Evolutionary conservation across 805 yeast genomes (phyloP).

Genomic region (Candida parachauliodes): DNA sequence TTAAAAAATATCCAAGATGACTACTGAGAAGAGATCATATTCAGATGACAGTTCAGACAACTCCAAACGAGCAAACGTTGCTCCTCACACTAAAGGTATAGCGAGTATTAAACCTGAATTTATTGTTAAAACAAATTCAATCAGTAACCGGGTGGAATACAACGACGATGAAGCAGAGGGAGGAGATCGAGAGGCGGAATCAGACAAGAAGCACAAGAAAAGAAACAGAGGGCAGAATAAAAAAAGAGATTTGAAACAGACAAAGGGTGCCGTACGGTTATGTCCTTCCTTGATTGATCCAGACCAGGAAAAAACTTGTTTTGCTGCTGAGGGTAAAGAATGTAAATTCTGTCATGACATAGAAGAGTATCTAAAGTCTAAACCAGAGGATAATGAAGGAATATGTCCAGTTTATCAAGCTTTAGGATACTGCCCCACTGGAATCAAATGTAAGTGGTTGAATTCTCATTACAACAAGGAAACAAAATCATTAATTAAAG

Average conservation of each 20-base stretch:
- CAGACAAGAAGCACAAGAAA: conserved; percentile 28
- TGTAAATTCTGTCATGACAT: conserved; percentile 82
- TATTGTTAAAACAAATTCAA: conserved; percentile 43
- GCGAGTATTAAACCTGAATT: conserved; percentile 77
- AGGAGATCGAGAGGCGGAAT: conserved; percentile 36
- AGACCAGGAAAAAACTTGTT: conserved; percentile 44
- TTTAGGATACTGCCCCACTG: conserved; percentile 88
- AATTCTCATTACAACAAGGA: conserved; percentile 59
- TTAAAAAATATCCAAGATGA: neutral
- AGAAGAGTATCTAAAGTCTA: conserved; percentile 55
- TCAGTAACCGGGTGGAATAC: conserved; percentile 27
- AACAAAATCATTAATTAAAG: conserved; percentile 41
- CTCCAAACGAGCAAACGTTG: conserved; percentile 22
- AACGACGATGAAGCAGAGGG: conserved; percentile 46
- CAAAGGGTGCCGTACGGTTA: conserved; percentile 57
- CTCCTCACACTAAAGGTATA: conserved; percentile 49
- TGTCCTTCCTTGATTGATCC: conserved; percentile 66
- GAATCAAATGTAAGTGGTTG: conserved; percentile 90
- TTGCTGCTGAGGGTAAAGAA: conserved; percentile 55
- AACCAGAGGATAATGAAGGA: conserved; percentile 72
- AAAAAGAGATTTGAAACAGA: conserved; percentile 70
- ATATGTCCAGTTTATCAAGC: conserved; percentile 79
- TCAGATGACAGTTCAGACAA: conserved; percentile 7
- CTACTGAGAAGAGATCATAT: conserved; percentile 16
- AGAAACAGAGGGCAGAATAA: conserved; percentile 70